Conservation (phyloP, 164 flowering plant species). For the Magnolia officinalis region DNA sequence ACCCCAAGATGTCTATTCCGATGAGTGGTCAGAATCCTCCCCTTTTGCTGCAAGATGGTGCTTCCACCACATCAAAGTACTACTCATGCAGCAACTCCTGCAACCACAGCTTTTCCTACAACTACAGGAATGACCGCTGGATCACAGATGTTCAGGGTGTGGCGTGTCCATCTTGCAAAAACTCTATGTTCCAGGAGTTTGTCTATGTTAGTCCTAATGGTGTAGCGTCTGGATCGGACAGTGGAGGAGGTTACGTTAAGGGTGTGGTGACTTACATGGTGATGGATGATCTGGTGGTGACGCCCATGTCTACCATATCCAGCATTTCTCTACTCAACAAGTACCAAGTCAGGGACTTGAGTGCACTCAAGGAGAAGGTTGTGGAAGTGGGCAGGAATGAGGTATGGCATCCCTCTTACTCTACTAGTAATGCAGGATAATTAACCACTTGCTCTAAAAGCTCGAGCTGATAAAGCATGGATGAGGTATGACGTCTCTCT, state of each 20-base stretch:
- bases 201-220: too few species aligned
- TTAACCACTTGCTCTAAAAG: too few species aligned
- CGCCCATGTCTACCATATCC: conserved; percentile 35
- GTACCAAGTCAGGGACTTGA: conserved; percentile 22
- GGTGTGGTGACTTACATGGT: conserved; percentile 41
- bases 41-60: neutral
- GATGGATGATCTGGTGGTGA: conserved; percentile 42
- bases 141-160: too few species aligned
- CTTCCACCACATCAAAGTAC: neutral
- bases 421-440: too few species aligned
- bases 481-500: neutral
- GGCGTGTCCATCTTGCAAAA: too few species aligned
- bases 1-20: neutral
- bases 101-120: neutral
- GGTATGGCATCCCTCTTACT: neutral
- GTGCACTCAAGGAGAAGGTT: neutral
- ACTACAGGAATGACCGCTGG: neutral
- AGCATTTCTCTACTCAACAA: conserved; percentile 26
- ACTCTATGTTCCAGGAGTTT: too few species aligned
- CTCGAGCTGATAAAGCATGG: too few species aligned
- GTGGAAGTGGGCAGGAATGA: neutral
- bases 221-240: too few species aligned
- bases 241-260: conserved; percentile 29
- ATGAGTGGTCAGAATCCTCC: neutral
- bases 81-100: neutral